Conservation (phyloP, 2,329 filamentous ascomycete species). For the Aspergillus fumigatus region DNA sequence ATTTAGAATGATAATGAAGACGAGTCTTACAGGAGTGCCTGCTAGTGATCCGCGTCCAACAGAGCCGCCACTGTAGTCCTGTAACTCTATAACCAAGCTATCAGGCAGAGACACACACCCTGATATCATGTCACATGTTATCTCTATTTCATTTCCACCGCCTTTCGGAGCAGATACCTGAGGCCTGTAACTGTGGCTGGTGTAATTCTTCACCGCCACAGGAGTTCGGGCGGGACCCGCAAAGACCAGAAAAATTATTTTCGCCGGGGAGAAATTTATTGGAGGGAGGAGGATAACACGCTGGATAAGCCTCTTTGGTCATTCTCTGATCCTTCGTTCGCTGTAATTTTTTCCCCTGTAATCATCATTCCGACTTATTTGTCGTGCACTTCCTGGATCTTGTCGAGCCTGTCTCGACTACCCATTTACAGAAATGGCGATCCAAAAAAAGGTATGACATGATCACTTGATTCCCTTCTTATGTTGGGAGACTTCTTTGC, state of each 20-base stretch:
- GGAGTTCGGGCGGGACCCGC: slow-evolving; percentile 8
- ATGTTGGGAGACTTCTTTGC: slow-evolving; percentile 10
- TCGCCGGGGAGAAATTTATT: slow-evolving; percentile 3
- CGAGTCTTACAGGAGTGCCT: slow-evolving; percentile 1
- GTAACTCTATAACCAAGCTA: background rate
- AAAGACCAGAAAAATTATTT: slow-evolving; percentile 10
- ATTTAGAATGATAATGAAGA: background rate
- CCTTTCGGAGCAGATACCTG: slow-evolving; percentile 16
- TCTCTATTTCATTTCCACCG: slow-evolving; percentile 11
- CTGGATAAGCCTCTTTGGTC: slow-evolving; percentile 22
- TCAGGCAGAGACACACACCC: slow-evolving; percentile 7
- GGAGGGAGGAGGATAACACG: slow-evolving; percentile 6
- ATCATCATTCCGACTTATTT: slow-evolving; percentile 9
- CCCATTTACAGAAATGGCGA: slow-evolving; percentile 63
- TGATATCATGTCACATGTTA: slow-evolving; percentile 35
- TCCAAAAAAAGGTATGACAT: slow-evolving; percentile 75
- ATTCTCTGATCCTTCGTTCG: slow-evolving; percentile 20
- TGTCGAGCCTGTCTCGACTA: slow-evolving; percentile 23
- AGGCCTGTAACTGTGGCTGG: background rate
- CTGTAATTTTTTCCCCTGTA: slow-evolving; percentile 15
- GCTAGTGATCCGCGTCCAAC: background rate
- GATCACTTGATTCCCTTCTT: slow-evolving; percentile 4
- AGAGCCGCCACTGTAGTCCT: background rate
- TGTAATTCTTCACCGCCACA: background rate
- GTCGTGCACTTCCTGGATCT: slow-evolving; percentile 12